These are phyloP conservation scores for Hypomontagnella submonticulosa DNA, from an alignment of 495 filamentous ascomycete genomes.

Conservation along the genomic window DNA sequence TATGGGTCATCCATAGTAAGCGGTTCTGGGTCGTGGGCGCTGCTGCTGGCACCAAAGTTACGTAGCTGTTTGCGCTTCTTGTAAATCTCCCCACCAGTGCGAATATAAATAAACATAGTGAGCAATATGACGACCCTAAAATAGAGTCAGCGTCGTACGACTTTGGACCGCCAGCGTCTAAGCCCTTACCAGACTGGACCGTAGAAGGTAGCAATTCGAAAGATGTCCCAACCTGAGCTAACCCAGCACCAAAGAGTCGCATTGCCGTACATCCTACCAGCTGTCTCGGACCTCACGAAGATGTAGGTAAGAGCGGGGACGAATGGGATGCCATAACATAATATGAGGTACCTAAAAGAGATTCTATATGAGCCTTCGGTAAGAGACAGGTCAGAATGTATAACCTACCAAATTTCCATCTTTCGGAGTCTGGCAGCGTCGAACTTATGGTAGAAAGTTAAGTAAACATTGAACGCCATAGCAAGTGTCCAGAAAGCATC, in stretches of 20 bases:
- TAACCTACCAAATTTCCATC: slow-evolving; percentile 68
- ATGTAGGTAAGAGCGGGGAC: slow-evolving; percentile 75
- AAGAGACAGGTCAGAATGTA: not conserved
- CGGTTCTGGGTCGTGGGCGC: slow-evolving; percentile 56
- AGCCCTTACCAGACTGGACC: slow-evolving; percentile 77
- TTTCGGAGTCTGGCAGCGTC: slow-evolving; percentile 71
- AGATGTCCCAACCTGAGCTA: slow-evolving; percentile 69
- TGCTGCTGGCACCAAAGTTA: slow-evolving; percentile 53
- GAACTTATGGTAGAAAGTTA: slow-evolving; percentile 85
- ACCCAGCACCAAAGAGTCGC: slow-evolving; percentile 92
- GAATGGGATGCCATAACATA: slow-evolving; percentile 82
- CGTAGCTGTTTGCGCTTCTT: slow-evolving; percentile 60
- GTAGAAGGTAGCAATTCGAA: slow-evolving; percentile 83
- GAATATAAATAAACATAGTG: slow-evolving; percentile 78
- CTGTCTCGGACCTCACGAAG: slow-evolving; percentile 63
- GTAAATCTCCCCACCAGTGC: slow-evolving; percentile 78
- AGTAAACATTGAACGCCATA: slow-evolving; percentile 89
- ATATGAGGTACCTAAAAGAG: slow-evolving; percentile 63
- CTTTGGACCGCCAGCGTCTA: not conserved
- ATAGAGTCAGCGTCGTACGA: slow-evolving; percentile 23
- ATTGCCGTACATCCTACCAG: slow-evolving; percentile 75
- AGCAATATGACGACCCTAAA: slow-evolving; percentile 69
- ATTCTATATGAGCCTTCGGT: not conserved
- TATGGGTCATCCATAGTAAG: slow-evolving; percentile 59
- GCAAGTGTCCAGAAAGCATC: slow-evolving; percentile 84